Conservation (phyloP, 106 monocot species). For the Agapanthus africanus region DNA sequence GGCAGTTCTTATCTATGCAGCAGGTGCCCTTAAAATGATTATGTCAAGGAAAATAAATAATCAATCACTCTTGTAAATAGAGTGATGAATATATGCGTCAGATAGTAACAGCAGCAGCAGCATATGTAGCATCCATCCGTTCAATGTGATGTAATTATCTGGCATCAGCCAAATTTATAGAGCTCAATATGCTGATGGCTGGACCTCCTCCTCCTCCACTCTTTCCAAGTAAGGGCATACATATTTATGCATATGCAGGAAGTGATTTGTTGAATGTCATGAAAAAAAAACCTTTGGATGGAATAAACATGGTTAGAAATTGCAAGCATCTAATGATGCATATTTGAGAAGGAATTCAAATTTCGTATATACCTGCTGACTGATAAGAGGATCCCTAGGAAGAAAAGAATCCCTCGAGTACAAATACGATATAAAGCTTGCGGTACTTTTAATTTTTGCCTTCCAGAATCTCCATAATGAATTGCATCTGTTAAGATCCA, state of each 20-base stretch:
- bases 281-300: neutral
- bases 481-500: slow-evolving; percentile 98
- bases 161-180: neutral
- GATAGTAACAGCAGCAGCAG: too few species aligned
- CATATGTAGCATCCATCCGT: too few species aligned
- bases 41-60: too few species aligned
- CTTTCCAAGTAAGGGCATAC: neutral
- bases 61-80: too few species aligned
- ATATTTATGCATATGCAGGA: neutral
- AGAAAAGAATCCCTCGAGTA: slow-evolving; percentile 93
- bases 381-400: slow-evolving; percentile 87
- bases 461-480: slow-evolving; percentile 85
- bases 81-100: too few species aligned
- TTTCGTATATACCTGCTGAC: slow-evolving; percentile 76
- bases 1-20: too few species aligned
- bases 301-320: too few species aligned
- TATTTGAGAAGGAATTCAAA: neutral
- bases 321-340: too few species aligned
- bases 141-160: neutral
- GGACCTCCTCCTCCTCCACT: neutral
- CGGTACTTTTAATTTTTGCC: slow-evolving; percentile 89
- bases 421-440: slow-evolving; percentile 93
- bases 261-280: neutral
- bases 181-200: neutral
- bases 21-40: too few species aligned